phyloP scores from a whole-genome alignment of 306 rosid species.

The Delonix regia region DNA sequence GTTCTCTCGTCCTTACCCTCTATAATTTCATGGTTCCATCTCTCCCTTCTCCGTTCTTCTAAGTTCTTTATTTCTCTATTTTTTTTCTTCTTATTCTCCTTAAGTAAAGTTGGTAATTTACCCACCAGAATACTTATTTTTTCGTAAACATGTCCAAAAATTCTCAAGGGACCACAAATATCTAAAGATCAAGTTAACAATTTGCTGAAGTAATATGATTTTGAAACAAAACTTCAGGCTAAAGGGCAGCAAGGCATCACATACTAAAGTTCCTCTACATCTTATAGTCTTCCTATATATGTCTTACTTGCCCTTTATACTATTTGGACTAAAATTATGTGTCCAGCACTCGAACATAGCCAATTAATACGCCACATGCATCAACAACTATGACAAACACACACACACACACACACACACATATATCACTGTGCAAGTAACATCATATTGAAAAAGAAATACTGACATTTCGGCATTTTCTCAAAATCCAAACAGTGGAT shows the following conservation, averaged over 20 bases:
- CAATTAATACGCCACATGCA: too few species aligned
- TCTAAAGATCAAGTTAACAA: not conserved
- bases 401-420: too few species aligned
- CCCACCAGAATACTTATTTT: not conserved
- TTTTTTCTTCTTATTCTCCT: not conserved
- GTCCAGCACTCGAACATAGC: too few species aligned
- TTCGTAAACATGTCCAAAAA: not conserved
- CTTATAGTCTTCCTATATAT: not conserved
- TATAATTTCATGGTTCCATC: not conserved
- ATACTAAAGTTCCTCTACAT: not conserved
- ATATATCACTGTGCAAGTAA: too few species aligned
- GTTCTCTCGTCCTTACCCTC: not conserved
- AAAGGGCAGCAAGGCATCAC: not conserved
- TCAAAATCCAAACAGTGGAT: conserved; percentile 16
- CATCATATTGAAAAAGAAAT: too few species aligned
- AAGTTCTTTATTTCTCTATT: not conserved
- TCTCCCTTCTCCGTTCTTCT: not conserved
- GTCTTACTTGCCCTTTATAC: too few species aligned
- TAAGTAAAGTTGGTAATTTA: not conserved
- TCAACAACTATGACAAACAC: too few species aligned
- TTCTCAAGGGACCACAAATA: not conserved
- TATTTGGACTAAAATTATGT: not conserved
- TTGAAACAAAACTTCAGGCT: not conserved
- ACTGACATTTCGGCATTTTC: not conserved
- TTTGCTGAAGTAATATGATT: not conserved